Evolutionary conservation across 83 land plant genomes (phyloP).

Genomic region (Thuja plicata): DNA sequence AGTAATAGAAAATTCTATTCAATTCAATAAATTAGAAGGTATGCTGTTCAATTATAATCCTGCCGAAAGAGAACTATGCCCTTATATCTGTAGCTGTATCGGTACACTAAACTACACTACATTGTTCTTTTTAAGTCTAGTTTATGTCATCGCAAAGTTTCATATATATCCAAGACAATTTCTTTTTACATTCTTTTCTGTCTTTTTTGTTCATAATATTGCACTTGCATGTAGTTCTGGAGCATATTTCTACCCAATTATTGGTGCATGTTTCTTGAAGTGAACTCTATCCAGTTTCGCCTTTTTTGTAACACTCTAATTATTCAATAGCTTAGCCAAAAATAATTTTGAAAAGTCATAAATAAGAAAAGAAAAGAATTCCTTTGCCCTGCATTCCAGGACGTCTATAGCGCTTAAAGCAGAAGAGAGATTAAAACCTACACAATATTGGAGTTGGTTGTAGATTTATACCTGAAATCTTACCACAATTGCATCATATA

Average conservation of each 20-base stretch:
- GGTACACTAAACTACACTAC: background rate
- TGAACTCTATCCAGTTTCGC: background rate
- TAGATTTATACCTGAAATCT: background rate
- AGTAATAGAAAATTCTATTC: conserved; percentile 57
- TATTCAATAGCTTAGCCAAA: background rate
- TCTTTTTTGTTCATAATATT: background rate
- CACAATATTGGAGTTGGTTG: background rate
- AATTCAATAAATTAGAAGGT: conserved; percentile 79
- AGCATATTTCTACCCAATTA: background rate
- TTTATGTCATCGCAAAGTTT: background rate
- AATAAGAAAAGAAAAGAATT: background rate
- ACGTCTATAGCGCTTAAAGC: background rate
- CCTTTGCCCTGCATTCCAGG: background rate
- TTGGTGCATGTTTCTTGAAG: background rate
- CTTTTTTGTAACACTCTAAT: background rate
- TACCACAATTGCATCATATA: background rate
- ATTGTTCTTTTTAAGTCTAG: background rate
- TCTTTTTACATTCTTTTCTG: background rate
- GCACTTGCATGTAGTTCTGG: background rate
- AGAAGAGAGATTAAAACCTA: background rate
- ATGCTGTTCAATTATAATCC: background rate
- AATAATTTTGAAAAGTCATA: background rate
- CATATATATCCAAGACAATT: background rate
- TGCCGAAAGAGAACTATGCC: background rate
- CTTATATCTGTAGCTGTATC: background rate